phyloP scores from a whole-genome alignment of 2,329 filamentous ascomycete genomes.

The Thelonectria rubi region DNA sequence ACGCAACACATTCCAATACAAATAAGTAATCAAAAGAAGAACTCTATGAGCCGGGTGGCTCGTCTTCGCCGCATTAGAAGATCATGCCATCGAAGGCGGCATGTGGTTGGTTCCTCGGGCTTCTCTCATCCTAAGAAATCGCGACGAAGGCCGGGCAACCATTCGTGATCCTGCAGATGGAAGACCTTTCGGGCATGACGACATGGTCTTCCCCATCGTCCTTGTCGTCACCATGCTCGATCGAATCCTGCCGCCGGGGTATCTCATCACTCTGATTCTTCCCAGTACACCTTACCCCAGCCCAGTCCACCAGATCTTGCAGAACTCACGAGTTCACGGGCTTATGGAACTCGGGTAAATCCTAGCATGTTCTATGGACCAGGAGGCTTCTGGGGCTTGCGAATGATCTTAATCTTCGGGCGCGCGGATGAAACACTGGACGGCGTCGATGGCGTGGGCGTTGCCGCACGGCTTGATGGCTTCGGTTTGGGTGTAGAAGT shows the following conservation, averaged over 20 bases:
- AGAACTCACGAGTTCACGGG: no score
- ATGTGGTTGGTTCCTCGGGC: not conserved
- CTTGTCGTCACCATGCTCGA: not conserved
- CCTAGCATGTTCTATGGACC: slow-evolving; percentile 29
- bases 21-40: slow-evolving; percentile 12
- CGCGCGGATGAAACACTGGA: slow-evolving; percentile 36
- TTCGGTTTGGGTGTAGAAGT: slow-evolving; percentile 37
- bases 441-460: slow-evolving; percentile 32
- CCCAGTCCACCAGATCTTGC: no score
- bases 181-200: not conserved
- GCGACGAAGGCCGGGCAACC: no score
- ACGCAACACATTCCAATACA: slow-evolving; percentile 15
- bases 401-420: slow-evolving; percentile 52
- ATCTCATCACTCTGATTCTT: not conserved
- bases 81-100: not conserved
- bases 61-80: not conserved
- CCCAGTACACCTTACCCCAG: not conserved
- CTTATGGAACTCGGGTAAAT: no score
- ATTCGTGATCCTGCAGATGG: not conserved
- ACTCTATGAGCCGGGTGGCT: not conserved
- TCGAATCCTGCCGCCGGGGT: no score
- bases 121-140: not conserved
- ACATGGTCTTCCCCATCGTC: not conserved
- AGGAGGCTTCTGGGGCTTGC: slow-evolving; percentile 45
- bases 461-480: slow-evolving; percentile 34